Base-by-base conservation (phyloP, 495 filamentous ascomycete species). In the Aspergillus nanangensis region DNA sequence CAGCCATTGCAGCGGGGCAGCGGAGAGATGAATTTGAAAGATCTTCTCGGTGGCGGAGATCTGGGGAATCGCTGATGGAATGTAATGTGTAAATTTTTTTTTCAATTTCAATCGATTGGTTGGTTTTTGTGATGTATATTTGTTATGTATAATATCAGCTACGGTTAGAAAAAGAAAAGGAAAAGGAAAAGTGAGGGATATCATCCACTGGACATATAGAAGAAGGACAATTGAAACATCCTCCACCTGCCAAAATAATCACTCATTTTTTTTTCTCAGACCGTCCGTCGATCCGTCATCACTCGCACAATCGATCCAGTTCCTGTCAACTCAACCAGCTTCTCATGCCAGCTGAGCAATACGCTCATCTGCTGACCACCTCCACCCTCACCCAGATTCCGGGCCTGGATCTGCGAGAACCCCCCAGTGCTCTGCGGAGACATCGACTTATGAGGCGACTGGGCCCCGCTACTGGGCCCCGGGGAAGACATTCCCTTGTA, bases 341-440 rank as follows among this genome's bases (percentile, higher is more conserved):
- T 95, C 77, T 96, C 90, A 58, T 95, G 90, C 90, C 90, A 96
- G 60, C 86, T 94, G 52, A 96, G 69, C 57, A 96, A 59, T 35
- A 96, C 90, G 53, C 90, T 95, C 90, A 95, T 95, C 36, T 84
- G 86, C 54, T 88, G 81, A 38, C 89, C 87, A 52, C 86, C 84
- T 45, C 85, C 85, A 47, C 91, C 88, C 53, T 80, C 82, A 15
- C 77, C 79, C 15, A 83, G 75, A 32, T 83, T 80, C 31, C 89
- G 73, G 11, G 70, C 70, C 44, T 84, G 81, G 51, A 91, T 78
- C 66, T 95, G 90, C 52, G 86, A 87, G 69, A 96, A 95, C 58
- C 85, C n/a, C n/a, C n/a, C 88, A 4, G 90, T 95, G 41, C 76
- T 69, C 66, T 95, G 89, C 24, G 90, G 89, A 27, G 86, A 86